Conservation (phyloP, 192 early-diverging fungal genomes). For the Irineochytrium annulatum region DNA sequence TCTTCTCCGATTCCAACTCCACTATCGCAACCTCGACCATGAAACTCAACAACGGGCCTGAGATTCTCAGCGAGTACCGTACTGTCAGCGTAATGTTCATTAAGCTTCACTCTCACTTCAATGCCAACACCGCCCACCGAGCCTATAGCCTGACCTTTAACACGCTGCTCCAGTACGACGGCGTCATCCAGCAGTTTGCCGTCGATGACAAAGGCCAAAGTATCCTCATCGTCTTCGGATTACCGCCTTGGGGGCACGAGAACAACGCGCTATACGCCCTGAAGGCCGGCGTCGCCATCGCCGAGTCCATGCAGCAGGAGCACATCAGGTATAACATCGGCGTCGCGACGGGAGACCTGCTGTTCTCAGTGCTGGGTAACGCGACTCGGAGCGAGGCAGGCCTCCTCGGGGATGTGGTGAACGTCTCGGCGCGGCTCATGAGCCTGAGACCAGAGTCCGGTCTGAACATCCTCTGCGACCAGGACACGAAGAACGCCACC, state of each 20-base stretch:
- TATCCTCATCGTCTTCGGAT: conserved; percentile 27
- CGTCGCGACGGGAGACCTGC: conserved; percentile 25
- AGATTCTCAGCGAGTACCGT: conserved; percentile 17
- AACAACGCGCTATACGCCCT: conserved; percentile 28
- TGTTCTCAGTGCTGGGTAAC: conserved; percentile 27
- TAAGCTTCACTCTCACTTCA: conserved; percentile 21
- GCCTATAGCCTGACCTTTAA: conserved; percentile 18
- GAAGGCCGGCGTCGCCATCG: conserved; percentile 13
- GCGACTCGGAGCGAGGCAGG: conserved; percentile 28
- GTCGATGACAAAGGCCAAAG: conserved; percentile 31
- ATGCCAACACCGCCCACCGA: conserved; percentile 17
- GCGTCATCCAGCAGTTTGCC: conserved; percentile 28
- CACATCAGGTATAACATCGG: conserved; percentile 20
- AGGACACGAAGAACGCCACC: conserved; percentile 22
- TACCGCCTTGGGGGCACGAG: conserved; percentile 31
- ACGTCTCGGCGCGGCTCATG: conserved; percentile 26
- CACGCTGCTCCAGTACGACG: conserved; percentile 13
- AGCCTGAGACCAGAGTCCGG: conserved; percentile 13
- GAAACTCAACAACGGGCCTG: background rate
- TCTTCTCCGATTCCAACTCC: background rate
- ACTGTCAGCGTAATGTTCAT: conserved; percentile 26
- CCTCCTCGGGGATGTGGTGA: conserved; percentile 28
- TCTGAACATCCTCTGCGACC: conserved; percentile 25
- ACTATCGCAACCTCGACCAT: too few species aligned
- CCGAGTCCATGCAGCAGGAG: conserved; percentile 7